Conservation (phyloP, 116 monocot genomes). For the Cymodocea nodosa region DNA sequence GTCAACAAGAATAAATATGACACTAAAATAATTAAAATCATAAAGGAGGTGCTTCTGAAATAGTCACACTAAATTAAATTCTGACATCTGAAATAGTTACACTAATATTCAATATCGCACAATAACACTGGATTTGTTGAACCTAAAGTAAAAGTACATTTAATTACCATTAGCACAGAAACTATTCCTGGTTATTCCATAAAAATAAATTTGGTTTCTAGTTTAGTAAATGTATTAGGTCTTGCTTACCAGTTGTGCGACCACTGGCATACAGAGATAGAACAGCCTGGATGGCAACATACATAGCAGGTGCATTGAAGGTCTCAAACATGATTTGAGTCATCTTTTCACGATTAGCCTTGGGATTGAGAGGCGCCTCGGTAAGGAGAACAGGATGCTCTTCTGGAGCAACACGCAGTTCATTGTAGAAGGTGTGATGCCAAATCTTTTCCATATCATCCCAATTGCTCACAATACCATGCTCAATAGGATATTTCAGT, state of each 20-base stretch:
- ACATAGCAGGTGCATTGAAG: constrained; percentile 36
- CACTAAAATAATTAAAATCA: too few species aligned
- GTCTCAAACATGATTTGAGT: constrained; percentile 48
- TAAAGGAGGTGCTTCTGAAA: too few species aligned
- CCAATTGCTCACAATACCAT: constrained; percentile 47
- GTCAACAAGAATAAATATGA: too few species aligned
- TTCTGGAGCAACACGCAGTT: constrained; percentile 35
- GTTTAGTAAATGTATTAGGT: neutral
- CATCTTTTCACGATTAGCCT: constrained; percentile 48
- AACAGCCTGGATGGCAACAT: constrained; percentile 40
- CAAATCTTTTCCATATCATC: constrained; percentile 52
- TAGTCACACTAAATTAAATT: too few species aligned
- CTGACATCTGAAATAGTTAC: too few species aligned
- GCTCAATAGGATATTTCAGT: constrained; percentile 40
- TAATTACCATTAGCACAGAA: too few species aligned
- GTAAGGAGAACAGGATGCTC: constrained; percentile 42
- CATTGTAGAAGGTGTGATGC: constrained; percentile 45
- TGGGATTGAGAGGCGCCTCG: constrained; percentile 37
- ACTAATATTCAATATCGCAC: too few species aligned
- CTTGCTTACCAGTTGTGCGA: constrained; percentile 28
- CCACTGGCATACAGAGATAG: constrained; percentile 39
- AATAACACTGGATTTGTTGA: too few species aligned
- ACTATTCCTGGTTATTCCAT: too few species aligned
- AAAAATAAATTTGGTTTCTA: too few species aligned
- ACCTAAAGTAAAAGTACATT: too few species aligned